Conservation (phyloP, 208 protist genomes). For the Leishmania lainsoni region DNA sequence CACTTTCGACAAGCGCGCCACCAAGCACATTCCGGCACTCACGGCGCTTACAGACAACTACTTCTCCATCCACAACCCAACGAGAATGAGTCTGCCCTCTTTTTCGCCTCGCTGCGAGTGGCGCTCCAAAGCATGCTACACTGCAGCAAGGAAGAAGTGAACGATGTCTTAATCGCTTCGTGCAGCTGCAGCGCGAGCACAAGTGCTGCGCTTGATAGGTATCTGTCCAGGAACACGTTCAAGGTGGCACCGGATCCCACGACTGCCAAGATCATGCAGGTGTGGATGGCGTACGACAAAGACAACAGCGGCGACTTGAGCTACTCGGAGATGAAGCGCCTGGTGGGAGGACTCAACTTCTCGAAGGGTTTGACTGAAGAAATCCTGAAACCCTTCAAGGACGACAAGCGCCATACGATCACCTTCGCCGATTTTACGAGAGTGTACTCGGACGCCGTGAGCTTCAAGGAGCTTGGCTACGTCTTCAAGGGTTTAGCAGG, state of each 20-base stretch:
- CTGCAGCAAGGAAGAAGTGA: slow-evolving; percentile 44
- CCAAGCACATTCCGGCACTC: slow-evolving; percentile 41
- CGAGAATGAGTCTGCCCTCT: slow-evolving; percentile 38
- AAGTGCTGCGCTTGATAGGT: slow-evolving; percentile 35
- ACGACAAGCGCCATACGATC: slow-evolving; percentile 27
- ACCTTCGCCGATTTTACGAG: slow-evolving; percentile 51
- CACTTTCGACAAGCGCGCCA: slow-evolving; percentile 24
- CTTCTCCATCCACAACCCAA: slow-evolving; percentile 29
- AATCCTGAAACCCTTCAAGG: slow-evolving; percentile 39
- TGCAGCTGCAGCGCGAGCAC: slow-evolving; percentile 41
- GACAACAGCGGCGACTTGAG: slow-evolving; percentile 65
- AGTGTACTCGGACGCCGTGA: slow-evolving; percentile 41
- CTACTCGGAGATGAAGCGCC: slow-evolving; percentile 43
- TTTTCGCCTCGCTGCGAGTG: slow-evolving; percentile 60
- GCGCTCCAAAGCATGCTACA: slow-evolving; percentile 45
- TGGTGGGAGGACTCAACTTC: slow-evolving; percentile 57
- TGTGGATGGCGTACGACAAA: slow-evolving; percentile 70
- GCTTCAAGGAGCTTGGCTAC: slow-evolving; percentile 60
- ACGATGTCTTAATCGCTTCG: slow-evolving; percentile 47
- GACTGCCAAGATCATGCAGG: slow-evolving; percentile 63
- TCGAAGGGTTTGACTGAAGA: slow-evolving; percentile 43
- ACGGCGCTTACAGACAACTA: slow-evolving; percentile 50
- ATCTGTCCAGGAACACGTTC: slow-evolving; percentile 25
- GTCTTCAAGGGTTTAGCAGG: slow-evolving; percentile 43
- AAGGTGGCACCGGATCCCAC: slow-evolving; percentile 44